These are phyloP conservation scores for Sclerotinia sclerotiorum DNA, from an alignment of 2,329 filamentous ascomycete genomes.

Conservation along the genomic window DNA sequence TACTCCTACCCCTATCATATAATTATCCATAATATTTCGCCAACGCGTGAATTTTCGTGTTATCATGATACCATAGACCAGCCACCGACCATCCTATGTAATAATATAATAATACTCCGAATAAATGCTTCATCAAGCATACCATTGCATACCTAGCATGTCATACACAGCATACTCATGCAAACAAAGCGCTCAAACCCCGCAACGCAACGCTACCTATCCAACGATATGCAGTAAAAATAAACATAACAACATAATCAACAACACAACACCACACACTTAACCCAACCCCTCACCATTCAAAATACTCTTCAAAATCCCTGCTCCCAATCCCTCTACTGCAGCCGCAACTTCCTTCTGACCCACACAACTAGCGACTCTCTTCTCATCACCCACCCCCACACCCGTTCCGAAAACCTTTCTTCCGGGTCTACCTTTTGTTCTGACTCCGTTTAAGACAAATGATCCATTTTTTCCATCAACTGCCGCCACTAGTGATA, in stretches of 20 bases:
- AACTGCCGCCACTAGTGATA: conserved; percentile 72
- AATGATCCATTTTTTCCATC: conserved; percentile 71
- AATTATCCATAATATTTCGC: background rate
- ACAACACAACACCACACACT: background rate
- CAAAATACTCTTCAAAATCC: conserved; percentile 62
- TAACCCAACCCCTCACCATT: conserved; percentile 46
- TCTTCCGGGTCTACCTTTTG: conserved; percentile 68
- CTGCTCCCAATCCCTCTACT: conserved; percentile 61
- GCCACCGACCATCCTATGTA: background rate
- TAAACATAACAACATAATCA: too few species aligned
- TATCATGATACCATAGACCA: background rate
- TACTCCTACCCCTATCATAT: background rate
- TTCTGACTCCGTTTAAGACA: conserved; percentile 53
- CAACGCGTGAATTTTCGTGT: background rate
- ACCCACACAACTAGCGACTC: conserved; percentile 75
- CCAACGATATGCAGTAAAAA: conserved; percentile 8
- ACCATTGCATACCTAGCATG: background rate
- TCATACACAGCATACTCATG: background rate
- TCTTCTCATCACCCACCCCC: conserved; percentile 68
- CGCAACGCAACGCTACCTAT: background rate
- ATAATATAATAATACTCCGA: background rate
- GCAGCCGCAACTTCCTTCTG: conserved; percentile 75
- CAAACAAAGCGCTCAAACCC: background rate
- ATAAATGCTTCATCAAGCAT: background rate
- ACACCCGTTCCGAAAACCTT: conserved; percentile 49